Percentiles rank a stretch among this genome's conserved stretches.
Conservation (phyloP, 2,329 filamentous ascomycete genomes). For the Erysiphe pulchra region DNA sequence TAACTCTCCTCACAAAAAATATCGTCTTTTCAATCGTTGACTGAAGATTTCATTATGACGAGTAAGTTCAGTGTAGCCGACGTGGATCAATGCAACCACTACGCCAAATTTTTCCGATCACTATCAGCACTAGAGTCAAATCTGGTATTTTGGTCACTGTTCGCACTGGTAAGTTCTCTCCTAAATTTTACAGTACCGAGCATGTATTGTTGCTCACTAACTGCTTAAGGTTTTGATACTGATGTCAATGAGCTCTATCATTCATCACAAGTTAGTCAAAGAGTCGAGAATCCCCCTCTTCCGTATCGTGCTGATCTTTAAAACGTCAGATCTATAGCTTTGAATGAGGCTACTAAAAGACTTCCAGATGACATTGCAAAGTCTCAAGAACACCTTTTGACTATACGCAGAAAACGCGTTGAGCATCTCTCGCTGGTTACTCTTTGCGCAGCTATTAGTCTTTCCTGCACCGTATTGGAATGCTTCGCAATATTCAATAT, state of each 20-base stretch:
- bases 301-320: background rate
- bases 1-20: too few relatives aligned
- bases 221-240: conserved; percentile 15
- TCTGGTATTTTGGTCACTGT: conserved; percentile 22
- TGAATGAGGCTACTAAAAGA: conserved; percentile 4
- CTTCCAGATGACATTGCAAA: conserved; percentile 3
- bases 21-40: too few relatives aligned
- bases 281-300: background rate
- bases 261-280: conserved; percentile 9
- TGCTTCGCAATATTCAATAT: conserved; percentile 17
- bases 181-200: background rate
- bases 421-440: conserved; percentile 18
- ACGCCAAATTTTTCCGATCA: conserved; percentile 20
- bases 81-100: conserved; percentile 15
- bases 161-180: conserved; percentile 13
- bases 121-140: conserved; percentile 19
- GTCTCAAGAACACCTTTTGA: conserved; percentile 8
- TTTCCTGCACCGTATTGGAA: conserved; percentile 24
- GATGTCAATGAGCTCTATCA: conserved; percentile 18
- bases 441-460: conserved; percentile 19
- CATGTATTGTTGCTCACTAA: background rate
- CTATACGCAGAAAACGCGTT: conserved; percentile 9
- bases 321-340: conserved; percentile 4
- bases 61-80: conserved; percentile 14
- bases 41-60: conserved; percentile 11